These are phyloP conservation scores for Auriscalpium orientale DNA, from an alignment of 768 basidiomycete species.

Conservation along the genomic window DNA sequence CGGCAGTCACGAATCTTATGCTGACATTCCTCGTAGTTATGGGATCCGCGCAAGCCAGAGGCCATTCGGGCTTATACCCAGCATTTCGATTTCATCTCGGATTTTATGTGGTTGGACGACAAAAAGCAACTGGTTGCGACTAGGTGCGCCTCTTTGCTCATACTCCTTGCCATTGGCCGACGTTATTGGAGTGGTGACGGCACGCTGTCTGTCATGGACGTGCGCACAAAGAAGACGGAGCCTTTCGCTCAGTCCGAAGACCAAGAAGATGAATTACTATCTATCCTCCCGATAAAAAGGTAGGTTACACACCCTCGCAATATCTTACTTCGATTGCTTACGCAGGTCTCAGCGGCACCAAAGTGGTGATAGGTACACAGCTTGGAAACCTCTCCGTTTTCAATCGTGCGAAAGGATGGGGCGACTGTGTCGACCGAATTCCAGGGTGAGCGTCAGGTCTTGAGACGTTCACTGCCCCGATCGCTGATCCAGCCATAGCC, in stretches of 20 bases:
- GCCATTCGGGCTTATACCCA: slow-evolving; percentile 66
- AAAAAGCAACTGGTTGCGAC: slow-evolving; percentile 76
- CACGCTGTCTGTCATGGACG: slow-evolving; percentile 86
- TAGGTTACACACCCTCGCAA: slow-evolving; percentile 24
- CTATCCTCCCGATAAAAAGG: slow-evolving; percentile 80
- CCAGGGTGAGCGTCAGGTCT: slow-evolving; percentile 52
- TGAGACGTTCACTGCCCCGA: slow-evolving; percentile 2
- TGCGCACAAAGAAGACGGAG: slow-evolving; percentile 71
- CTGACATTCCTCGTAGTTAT: slow-evolving; percentile 50
- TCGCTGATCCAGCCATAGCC: slow-evolving; percentile 37
- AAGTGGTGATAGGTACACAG: slow-evolving; percentile 84
- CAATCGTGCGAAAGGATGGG: slow-evolving; percentile 82
- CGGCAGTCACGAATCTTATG: not conserved
- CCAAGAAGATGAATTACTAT: slow-evolving; percentile 91
- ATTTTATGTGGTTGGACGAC: slow-evolving; percentile 75
- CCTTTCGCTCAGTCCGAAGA: slow-evolving; percentile 87
- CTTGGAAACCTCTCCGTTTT: slow-evolving; percentile 86
- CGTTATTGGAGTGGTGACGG: slow-evolving; percentile 69
- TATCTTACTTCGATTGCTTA: not conserved
- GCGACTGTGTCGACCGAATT: slow-evolving; percentile 85
- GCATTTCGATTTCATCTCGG: slow-evolving; percentile 92
- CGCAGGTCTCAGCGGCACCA: slow-evolving; percentile 47
- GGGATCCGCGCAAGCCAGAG: slow-evolving; percentile 75
- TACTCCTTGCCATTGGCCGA: not conserved
- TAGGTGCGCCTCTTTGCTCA: slow-evolving; percentile 45